A percentile compares a stretch with the other conserved stretches of the same genome.
Evolutionary conservation across 208 protist genomes (phyloP).

Genomic region (Leishmania arabica): DNA sequence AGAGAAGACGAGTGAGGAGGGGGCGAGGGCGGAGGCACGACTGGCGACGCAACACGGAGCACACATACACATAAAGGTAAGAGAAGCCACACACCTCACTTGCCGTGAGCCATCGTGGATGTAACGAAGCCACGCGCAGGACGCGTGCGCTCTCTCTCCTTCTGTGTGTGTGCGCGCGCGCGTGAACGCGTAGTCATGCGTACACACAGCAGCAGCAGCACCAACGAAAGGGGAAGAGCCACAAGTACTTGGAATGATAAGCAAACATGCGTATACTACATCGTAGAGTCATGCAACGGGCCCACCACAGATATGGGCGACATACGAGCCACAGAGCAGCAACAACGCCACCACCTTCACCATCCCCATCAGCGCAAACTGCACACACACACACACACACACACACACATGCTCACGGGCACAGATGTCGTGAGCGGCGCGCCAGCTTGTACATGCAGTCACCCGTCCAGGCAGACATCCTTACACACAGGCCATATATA

Average conservation of each 20-base stretch:
- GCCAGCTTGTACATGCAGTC: neutral
- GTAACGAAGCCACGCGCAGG: neutral
- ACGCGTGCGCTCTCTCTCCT: neutral
- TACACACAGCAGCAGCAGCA: neutral
- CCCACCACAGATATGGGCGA: neutral
- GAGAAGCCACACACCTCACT: neutral
- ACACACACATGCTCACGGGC: neutral
- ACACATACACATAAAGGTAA: neutral
- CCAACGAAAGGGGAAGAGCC: neutral
- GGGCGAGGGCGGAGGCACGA: too few species aligned
- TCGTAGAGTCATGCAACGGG: neutral
- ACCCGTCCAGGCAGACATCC: neutral
- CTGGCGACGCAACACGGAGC: neutral
- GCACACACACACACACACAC: neutral
- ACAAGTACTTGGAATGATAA: neutral
- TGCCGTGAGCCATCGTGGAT: neutral
- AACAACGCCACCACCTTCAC: neutral
- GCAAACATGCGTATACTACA: neutral
- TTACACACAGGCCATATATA: neutral
- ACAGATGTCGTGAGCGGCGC: neutral
- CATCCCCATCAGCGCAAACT: neutral
- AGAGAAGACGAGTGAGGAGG: too few species aligned
- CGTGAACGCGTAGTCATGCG: neutral
- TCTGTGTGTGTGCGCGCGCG: neutral
- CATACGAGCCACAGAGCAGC: neutral